Percentiles rank a stretch among this genome's conserved stretches.
These are phyloP conservation scores for Stemphylium beticola DNA, from an alignment of 2,329 filamentous ascomycete species.

Conservation along the genomic window DNA sequence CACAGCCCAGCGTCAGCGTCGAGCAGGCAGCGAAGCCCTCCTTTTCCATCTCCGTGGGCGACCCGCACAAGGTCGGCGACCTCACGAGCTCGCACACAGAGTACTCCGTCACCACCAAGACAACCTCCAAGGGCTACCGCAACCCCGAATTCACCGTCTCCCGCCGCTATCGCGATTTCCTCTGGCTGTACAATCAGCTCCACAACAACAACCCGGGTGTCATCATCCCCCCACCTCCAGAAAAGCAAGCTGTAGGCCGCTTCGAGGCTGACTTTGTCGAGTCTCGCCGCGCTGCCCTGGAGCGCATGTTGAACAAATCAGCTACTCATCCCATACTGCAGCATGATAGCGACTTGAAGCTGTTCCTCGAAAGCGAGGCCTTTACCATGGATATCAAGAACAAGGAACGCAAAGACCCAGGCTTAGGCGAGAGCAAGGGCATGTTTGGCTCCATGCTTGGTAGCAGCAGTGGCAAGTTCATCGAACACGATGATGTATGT, in stretches of 20 bases:
- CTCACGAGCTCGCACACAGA: constrained; percentile 97
- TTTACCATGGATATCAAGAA: constrained; percentile 98
- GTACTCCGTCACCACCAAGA: constrained; percentile 95
- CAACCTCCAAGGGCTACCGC: constrained; percentile 93
- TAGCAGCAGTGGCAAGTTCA: constrained; percentile 80
- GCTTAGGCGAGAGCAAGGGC: constrained; percentile 88
- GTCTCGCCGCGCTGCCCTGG: constrained; percentile 84
- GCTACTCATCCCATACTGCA: constrained; percentile 88
- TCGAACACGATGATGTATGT: constrained; percentile 94
- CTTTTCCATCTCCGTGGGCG: constrained; percentile 90
- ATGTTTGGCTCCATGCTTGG: constrained; percentile 85
- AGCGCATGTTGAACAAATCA: constrained; percentile 98
- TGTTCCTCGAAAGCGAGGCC: constrained; percentile 94
- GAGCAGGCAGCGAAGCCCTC: constrained; percentile 92
- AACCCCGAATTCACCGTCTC: constrained; percentile 92
- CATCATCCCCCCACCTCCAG: constrained; percentile 92
- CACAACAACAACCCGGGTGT: constrained; percentile 95
- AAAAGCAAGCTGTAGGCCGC: constrained; percentile 95
- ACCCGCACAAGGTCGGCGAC: constrained; percentile 97
- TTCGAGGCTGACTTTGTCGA: constrained; percentile 98
- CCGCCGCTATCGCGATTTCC: constrained; percentile 91
- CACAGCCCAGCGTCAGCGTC: constrained; percentile 81
- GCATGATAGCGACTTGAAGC: constrained; percentile 90
- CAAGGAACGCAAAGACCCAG: constrained; percentile 88
- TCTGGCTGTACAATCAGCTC: constrained; percentile 95